A percentile compares a stretch with the other conserved stretches of the same genome.
Evolutionary conservation across 192 early-diverging fungal species (phyloP).

Genomic region (Mortierella hygrophila): DNA sequence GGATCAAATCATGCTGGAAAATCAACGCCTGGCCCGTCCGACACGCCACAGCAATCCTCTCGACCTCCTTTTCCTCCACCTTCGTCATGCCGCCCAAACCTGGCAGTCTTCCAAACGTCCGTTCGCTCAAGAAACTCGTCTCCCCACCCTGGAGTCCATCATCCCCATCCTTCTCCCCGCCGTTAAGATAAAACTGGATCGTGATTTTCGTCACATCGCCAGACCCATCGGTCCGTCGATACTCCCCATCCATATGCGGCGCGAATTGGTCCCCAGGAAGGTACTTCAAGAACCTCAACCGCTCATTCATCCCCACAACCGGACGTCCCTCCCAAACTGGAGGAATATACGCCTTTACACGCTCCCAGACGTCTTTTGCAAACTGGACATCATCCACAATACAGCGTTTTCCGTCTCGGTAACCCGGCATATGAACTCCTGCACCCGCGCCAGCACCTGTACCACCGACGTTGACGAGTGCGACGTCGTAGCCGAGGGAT

Average conservation of each 20-base stretch:
- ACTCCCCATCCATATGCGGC: conserved; percentile 56
- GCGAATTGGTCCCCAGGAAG: conserved; percentile 47
- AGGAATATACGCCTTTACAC: conserved; percentile 44
- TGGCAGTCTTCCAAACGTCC: background rate
- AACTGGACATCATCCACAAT: conserved; percentile 47
- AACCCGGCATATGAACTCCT: conserved; percentile 35
- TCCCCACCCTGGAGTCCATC: conserved; percentile 26
- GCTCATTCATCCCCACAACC: conserved; percentile 56
- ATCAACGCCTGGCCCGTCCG: conserved; percentile 47
- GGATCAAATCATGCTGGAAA: conserved; percentile 58
- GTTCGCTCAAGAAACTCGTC: conserved; percentile 49
- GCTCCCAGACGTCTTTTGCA: conserved; percentile 30
- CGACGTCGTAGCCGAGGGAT: conserved; percentile 36
- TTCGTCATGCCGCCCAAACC: background rate
- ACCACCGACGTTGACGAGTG: conserved; percentile 48
- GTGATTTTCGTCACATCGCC: conserved; percentile 55
- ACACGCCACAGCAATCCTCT: conserved; percentile 25
- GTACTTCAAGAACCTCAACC: conserved; percentile 58
- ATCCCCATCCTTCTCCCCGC: conserved; percentile 51
- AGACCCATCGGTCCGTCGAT: conserved; percentile 45
- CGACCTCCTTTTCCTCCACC: background rate
- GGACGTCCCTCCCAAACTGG: conserved; percentile 18
- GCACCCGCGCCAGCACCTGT: background rate
- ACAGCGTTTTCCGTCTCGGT: conserved; percentile 42
- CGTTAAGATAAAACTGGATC: conserved; percentile 62